Evolutionary conservation across 2,329 filamentous ascomycete species (phyloP).

Genomic region (Phialophora macrospora): DNA sequence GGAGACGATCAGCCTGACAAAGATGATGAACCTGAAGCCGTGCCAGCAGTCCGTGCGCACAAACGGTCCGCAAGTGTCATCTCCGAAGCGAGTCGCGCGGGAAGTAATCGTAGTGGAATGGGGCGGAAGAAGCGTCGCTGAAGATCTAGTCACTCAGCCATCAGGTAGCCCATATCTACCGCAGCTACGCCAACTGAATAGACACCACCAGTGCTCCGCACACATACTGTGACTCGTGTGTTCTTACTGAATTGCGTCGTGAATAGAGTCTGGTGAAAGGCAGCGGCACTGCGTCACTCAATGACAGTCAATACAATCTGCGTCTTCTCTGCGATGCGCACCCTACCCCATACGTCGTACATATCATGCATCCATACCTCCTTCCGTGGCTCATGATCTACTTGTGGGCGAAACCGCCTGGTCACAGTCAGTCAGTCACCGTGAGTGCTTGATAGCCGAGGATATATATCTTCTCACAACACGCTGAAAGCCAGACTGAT

Average conservation of each 20-base stretch:
- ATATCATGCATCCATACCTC: too few relatives aligned
- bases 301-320: too few relatives aligned
- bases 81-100: constrained; percentile 62
- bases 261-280: too few relatives aligned
- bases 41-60: constrained; percentile 47
- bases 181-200: not conserved
- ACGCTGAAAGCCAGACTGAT: too few relatives aligned
- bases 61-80: constrained; percentile 86
- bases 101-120: constrained; percentile 39
- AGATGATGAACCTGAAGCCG: constrained; percentile 1
- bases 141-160: not conserved
- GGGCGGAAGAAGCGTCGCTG: constrained; percentile 38
- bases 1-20: constrained; percentile 20
- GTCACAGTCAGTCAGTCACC: too few relatives aligned
- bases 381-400: too few relatives aligned
- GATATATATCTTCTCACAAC: too few relatives aligned
- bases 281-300: too few relatives aligned
- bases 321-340: too few relatives aligned
- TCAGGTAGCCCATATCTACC: not conserved
- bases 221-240: not conserved
- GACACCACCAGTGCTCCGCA: not conserved
- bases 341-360: too few relatives aligned
- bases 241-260: not conserved
- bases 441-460: too few relatives aligned
- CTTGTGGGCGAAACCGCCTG: too few relatives aligned